These are phyloP conservation scores for Linnemannia zychae DNA, from an alignment of 192 early-diverging fungal genomes.

Conservation along the genomic window DNA sequence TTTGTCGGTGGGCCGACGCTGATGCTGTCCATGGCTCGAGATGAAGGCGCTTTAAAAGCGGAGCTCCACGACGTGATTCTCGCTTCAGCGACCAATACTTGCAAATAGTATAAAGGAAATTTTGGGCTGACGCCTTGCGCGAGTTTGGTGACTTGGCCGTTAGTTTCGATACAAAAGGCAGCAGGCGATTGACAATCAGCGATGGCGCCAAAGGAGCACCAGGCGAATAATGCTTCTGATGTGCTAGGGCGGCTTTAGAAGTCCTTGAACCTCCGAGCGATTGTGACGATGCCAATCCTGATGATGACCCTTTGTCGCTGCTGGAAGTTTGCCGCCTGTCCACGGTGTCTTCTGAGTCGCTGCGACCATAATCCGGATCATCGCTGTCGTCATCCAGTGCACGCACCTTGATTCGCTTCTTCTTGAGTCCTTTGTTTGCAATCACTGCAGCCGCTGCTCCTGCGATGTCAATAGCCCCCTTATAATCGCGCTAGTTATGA, in stretches of 20 bases:
- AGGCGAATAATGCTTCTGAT: conserved; percentile 73
- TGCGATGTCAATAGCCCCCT: conserved; percentile 62
- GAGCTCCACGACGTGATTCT: conserved; percentile 89
- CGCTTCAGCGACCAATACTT: conserved; percentile 98
- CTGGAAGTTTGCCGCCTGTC: conserved; percentile 8
- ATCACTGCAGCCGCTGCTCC: conserved; percentile 29
- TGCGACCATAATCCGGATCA: conserved; percentile 57
- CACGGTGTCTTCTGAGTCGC: conserved; percentile 38
- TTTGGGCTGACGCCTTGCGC: conserved; percentile 66
- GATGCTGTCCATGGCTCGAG: conserved; percentile 98
- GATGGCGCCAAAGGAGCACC: conserved; percentile 75
- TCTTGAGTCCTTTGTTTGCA: conserved; percentile 49
- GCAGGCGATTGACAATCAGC: conserved; percentile 68
- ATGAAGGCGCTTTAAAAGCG: conserved; percentile 94
- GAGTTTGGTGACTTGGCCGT: conserved; percentile 49
- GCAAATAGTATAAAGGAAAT: conserved; percentile 73
- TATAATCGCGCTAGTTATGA: conserved; percentile 61
- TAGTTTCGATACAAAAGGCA: conserved; percentile 58
- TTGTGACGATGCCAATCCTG: conserved; percentile 1
- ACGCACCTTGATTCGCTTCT: conserved; percentile 39
- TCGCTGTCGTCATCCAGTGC: conserved; percentile 41
- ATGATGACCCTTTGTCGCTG: conserved; percentile 30
- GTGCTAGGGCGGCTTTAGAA: conserved; percentile 69
- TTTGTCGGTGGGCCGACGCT: conserved; percentile 78
- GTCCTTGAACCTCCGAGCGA: conserved; percentile 54